phyloP scores from a whole-genome alignment of 441 rosid genomes.

The Capsella rubella region DNA sequence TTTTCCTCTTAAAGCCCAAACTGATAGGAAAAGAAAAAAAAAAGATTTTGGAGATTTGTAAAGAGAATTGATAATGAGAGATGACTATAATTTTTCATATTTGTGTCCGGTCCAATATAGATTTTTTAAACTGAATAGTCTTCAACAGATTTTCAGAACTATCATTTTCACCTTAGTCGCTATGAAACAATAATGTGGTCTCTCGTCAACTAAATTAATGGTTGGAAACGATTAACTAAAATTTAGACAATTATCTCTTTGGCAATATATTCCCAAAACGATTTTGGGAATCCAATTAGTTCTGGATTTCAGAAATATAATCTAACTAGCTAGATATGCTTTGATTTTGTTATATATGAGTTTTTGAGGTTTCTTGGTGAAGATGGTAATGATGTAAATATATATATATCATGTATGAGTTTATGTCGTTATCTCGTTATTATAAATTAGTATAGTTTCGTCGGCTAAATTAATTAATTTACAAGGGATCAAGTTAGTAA shows the following conservation, averaged over 20 bases:
- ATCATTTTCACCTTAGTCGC: slow-evolving; percentile 33
- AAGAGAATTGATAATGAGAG: slow-evolving; percentile 30
- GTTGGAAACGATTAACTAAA: slow-evolving; percentile 15
- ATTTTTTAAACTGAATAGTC: slow-evolving; percentile 28
- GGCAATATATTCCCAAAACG: neutral
- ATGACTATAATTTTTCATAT: slow-evolving; percentile 25
- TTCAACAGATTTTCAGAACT: slow-evolving; percentile 34
- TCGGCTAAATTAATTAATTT: neutral
- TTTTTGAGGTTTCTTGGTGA: neutral
- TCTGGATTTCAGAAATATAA: neutral
- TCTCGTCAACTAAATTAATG: slow-evolving; percentile 30
- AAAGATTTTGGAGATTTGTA: neutral
- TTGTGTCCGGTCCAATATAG: neutral
- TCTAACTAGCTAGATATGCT: neutral
- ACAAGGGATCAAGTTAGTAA: slow-evolving; percentile 6
- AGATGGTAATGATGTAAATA: neutral
- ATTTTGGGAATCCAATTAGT: slow-evolving; percentile 1
- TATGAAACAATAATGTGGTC: slow-evolving; percentile 27
- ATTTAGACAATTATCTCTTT: slow-evolving; percentile 8
- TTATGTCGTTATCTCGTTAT: neutral
- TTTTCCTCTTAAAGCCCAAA: neutral
- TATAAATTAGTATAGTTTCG: neutral
- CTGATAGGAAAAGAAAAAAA: neutral
- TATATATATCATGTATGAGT: neutral
- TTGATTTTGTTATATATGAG: neutral